Evolutionary conservation across 73 alveolate genomes (phyloP).

Genomic region (Diophrys appendiculata): DNA sequence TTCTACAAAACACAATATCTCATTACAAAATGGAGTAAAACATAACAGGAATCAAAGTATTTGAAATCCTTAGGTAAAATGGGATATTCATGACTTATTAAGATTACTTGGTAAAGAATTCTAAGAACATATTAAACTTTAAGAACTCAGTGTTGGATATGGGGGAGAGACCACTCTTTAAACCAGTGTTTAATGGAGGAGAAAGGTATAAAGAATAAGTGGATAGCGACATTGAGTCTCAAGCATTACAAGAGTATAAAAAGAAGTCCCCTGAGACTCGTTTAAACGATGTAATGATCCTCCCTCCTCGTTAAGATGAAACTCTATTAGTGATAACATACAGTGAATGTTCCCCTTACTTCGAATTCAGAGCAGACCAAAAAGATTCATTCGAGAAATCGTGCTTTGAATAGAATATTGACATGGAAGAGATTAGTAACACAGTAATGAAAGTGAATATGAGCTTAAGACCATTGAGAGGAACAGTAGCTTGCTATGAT

Average conservation of each 20-base stretch:
- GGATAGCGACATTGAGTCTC: too few species aligned
- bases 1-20: not conserved
- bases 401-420: not conserved
- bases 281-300: slow-evolving; percentile 6
- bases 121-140: not conserved
- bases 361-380: slow-evolving; percentile 4
- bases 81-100: not conserved
- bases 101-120: not conserved
- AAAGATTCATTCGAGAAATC: not conserved
- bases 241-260: too few species aligned
- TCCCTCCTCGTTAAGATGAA: slow-evolving; percentile 24
- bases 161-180: slow-evolving; percentile 15
- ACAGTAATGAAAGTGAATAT: not conserved
- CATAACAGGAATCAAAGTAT: not conserved
- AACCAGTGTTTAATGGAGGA: too few species aligned
- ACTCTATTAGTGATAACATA: slow-evolving; percentile 16
- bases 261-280: not conserved
- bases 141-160: slow-evolving; percentile 13
- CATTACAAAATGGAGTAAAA: not conserved
- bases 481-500: slow-evolving; percentile 3
- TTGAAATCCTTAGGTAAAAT: not conserved
- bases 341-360: slow-evolving; percentile 26
- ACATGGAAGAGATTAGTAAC: not conserved
- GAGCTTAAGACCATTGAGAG: not conserved
- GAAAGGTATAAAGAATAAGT: too few species aligned